phyloP scores from a whole-genome alignment of 2,329 filamentous ascomycete species.

The Teratosphaeria epicoccoides region DNA sequence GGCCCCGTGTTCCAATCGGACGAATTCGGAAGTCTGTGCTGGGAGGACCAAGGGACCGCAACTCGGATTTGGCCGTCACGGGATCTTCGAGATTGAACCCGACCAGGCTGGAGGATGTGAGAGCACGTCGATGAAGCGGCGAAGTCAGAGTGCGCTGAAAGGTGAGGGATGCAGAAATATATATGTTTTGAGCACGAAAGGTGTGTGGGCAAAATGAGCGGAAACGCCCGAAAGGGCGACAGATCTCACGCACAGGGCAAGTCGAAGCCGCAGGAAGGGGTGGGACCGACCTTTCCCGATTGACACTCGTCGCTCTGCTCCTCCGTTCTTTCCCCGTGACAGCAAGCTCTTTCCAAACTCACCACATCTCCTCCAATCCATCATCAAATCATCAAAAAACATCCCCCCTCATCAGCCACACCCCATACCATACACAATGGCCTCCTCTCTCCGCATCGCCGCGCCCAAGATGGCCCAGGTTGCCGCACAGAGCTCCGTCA shows the following conservation, averaged over 20 bases:
- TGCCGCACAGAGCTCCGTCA: slow-evolving; percentile 56
- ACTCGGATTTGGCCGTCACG: background rate
- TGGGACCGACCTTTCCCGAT: background rate
- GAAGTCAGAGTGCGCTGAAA: background rate
- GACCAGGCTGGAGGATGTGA: background rate
- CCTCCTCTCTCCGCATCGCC: slow-evolving; percentile 60
- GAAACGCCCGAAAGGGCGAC: background rate
- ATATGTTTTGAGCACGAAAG: background rate
- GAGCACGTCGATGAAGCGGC: background rate
- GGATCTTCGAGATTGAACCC: background rate
- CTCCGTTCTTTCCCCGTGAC: slow-evolving; percentile 6
- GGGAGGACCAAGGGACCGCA: background rate
- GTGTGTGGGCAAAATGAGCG: background rate
- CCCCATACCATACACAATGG: slow-evolving; percentile 60
- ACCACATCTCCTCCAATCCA: slow-evolving; percentile 5
- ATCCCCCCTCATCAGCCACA: slow-evolving; percentile 20
- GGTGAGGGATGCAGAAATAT: background rate
- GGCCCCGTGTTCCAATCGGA: background rate
- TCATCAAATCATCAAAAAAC: slow-evolving; percentile 13
- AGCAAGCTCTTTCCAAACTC: slow-evolving; percentile 1
- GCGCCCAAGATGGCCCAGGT: slow-evolving; percentile 64
- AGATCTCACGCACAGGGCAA: no score
- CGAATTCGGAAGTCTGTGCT: background rate
- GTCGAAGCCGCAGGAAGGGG: background rate
- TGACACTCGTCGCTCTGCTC: background rate